phyloP scores from a whole-genome alignment of 352 stramenopile species.

The Globisporangium perplexum region DNA sequence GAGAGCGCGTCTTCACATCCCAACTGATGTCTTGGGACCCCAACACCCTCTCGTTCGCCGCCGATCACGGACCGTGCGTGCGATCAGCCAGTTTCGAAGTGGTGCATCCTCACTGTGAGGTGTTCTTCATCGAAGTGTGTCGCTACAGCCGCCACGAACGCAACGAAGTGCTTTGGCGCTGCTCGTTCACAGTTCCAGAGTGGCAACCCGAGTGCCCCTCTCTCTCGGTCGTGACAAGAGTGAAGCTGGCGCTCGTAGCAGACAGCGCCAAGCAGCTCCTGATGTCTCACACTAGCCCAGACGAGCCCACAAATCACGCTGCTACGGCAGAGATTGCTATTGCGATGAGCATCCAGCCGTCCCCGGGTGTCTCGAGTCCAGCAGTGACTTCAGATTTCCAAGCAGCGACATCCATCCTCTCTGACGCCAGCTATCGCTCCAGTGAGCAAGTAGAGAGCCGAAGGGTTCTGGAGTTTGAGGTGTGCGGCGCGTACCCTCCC shows the following conservation, averaged over 20 bases:
- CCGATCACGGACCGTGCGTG: background rate
- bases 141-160: constrained; percentile 10
- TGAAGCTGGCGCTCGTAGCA: background rate
- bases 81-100: background rate
- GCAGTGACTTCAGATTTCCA: background rate
- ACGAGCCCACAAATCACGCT: background rate
- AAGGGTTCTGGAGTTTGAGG: constrained; percentile 3
- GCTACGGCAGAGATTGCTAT: background rate
- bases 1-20: background rate
- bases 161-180: constrained; percentile 4
- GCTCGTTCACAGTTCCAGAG: constrained; percentile 2
- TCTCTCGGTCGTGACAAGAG: background rate
- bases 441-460: background rate
- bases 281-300: background rate
- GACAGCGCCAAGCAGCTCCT: background rate
- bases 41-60: background rate
- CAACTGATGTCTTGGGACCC: background rate
- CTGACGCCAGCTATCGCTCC: background rate
- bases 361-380: background rate
- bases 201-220: background rate
- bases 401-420: constrained; percentile 5
- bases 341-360: background rate
- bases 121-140: constrained; percentile 11
- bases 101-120: background rate
- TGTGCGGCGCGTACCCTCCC: constrained; percentile 7